Evolutionary conservation across 176 grass and related monocot genomes (phyloP).

Genomic region (Pontederia paniculata): DNA sequence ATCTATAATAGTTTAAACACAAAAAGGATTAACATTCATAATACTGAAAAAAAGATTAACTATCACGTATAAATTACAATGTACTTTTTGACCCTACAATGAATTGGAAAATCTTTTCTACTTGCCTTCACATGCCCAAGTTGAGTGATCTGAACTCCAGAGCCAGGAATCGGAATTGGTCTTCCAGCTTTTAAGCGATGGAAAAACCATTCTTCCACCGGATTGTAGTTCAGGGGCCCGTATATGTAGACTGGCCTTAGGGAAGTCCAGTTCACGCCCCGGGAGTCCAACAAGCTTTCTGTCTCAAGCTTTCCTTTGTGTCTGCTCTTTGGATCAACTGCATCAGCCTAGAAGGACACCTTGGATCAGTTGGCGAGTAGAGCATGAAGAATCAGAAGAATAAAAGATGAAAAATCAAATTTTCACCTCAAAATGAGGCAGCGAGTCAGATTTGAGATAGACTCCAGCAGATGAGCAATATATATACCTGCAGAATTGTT

Average conservation of each 20-base stretch:
- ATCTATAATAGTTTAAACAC: too few species aligned
- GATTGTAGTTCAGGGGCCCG: conserved; percentile 95
- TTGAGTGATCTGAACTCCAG: conserved; percentile 86
- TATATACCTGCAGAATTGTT: conserved; percentile 46
- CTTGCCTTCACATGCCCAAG: conserved; percentile 89
- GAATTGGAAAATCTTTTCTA: neutral
- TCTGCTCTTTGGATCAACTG: conserved; percentile 86
- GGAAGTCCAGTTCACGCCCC: conserved; percentile 84
- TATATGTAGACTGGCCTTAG: conserved; percentile 94
- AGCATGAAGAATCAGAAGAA: neutral
- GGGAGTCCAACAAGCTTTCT: conserved; percentile 54
- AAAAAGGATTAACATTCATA: too few species aligned
- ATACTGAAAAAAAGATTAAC: too few species aligned
- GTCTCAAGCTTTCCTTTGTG: conserved; percentile 99
- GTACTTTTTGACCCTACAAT: neutral
- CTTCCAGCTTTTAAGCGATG: conserved; percentile 83
- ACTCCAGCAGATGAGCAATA: conserved; percentile 97
- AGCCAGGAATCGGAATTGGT: conserved; percentile 69
- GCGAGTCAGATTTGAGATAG: conserved; percentile 74
- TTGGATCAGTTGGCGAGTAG: neutral
- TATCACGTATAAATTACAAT: too few species aligned
- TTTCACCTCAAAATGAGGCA: conserved; percentile 75
- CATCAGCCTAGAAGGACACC: conserved; percentile 34
- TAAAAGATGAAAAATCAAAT: neutral
- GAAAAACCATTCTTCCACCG: conserved; percentile 99